Percentiles rank a stretch among this genome's conserved stretches.
Conservation (phyloP, 1,139 yeast species). For the Pneumocystis carinii region DNA sequence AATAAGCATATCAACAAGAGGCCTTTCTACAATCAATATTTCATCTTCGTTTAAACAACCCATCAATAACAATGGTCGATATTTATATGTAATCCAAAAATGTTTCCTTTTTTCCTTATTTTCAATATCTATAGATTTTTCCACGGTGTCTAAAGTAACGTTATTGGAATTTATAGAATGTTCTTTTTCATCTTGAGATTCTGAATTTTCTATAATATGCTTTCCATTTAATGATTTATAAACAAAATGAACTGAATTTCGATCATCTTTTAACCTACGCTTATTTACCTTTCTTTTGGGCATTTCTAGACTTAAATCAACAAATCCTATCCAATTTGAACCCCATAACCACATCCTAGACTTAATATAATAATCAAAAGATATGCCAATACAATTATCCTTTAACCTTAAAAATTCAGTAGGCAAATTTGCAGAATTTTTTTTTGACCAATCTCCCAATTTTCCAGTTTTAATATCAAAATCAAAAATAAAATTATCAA, state of each 20-base stretch:
- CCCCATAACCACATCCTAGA: slow-evolving; percentile 73
- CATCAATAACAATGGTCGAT: slow-evolving; percentile 57
- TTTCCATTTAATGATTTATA: slow-evolving; percentile 1
- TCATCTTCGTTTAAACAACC: slow-evolving; percentile 43
- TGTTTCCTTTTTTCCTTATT: slow-evolving; percentile 22
- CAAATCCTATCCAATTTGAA: slow-evolving; percentile 63
- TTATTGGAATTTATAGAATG: slow-evolving; percentile 3
- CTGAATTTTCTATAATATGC: not conserved
- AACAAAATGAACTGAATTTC: not conserved
- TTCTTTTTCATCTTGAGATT: slow-evolving; percentile 1
- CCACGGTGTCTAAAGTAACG: slow-evolving; percentile 2
- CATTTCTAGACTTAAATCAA: slow-evolving; percentile 51
- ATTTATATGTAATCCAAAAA: slow-evolving; percentile 66
- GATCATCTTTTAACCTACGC: not conserved
- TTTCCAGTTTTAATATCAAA: slow-evolving; percentile 29
- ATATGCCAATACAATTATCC: slow-evolving; percentile 65
- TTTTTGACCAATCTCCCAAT: slow-evolving; percentile 66
- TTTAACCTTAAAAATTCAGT: slow-evolving; percentile 41
- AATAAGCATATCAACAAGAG: slow-evolving; percentile 30
- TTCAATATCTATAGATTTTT: slow-evolving; percentile 1
- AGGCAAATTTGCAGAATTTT: slow-evolving; percentile 64
- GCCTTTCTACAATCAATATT: slow-evolving; percentile 64
- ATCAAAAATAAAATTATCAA: slow-evolving; percentile 63
- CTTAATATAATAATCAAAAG: slow-evolving; percentile 25
- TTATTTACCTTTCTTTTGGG: slow-evolving; percentile 30